phyloP scores from a whole-genome alignment of 495 filamentous ascomycete species.

The Amphirosellinia nigrospora region DNA sequence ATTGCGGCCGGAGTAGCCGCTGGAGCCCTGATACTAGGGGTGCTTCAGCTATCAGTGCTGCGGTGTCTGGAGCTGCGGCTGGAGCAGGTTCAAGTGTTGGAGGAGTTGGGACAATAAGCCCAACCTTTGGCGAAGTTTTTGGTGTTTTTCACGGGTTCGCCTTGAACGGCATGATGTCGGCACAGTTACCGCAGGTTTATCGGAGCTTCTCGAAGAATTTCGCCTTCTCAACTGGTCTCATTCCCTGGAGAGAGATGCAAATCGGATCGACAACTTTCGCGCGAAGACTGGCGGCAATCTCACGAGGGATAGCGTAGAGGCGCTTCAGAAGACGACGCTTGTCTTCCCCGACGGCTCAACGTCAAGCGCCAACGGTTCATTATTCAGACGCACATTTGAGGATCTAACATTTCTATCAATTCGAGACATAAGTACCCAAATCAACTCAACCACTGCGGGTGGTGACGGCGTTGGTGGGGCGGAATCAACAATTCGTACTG shows the following conservation, averaged over 20 bases:
- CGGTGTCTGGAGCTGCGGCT: constrained; percentile 52
- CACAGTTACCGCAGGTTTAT: constrained; percentile 85
- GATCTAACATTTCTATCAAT: constrained; percentile 53
- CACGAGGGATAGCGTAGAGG: constrained; percentile 76
- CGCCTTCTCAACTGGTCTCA: constrained; percentile 84
- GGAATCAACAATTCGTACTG: constrained; percentile 42
- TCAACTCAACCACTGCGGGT: constrained; percentile 52
- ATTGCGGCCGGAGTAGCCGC: constrained; percentile 87
- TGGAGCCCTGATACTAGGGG: constrained; percentile 79
- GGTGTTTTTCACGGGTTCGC: constrained; percentile 93
- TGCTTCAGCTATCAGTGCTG: constrained; percentile 70
- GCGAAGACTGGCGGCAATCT: constrained; percentile 82
- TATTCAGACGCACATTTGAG: constrained; percentile 62
- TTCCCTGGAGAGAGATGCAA: constrained; percentile 83
- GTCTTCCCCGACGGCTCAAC: constrained; percentile 62
- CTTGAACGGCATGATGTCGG: constrained; percentile 94
- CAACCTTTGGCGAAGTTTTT: constrained; percentile 85
- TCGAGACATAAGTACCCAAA: constrained; percentile 57
- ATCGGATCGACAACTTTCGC: constrained; percentile 86
- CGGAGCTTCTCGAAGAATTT: constrained; percentile 90
- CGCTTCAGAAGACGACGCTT: constrained; percentile 74
- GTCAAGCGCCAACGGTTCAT: constrained; percentile 44
- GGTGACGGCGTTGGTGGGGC: constrained; percentile 35
- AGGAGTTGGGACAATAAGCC: constrained; percentile 73
- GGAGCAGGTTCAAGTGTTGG: constrained; percentile 41